A percentile compares a stretch with the other conserved stretches of the same genome.
phyloP scores from a whole-genome alignment of 169 alveolate species.

The Neospora caninum region DNA sequence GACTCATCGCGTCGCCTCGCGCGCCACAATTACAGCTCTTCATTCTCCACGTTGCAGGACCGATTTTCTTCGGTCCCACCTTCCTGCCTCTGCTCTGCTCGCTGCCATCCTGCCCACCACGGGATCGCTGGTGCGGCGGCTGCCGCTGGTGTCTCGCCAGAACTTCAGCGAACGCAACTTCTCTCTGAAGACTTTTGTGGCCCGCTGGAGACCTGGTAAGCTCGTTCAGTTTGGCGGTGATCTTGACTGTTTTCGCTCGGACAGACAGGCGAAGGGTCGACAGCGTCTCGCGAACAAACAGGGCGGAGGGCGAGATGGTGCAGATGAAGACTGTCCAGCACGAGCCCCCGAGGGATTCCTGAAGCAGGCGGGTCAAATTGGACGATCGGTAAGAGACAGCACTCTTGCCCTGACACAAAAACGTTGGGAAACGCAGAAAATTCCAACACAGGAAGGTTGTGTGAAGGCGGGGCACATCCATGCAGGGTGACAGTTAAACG shows the following conservation, averaged over 20 bases:
- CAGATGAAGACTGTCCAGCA: slow-evolving; percentile 77
- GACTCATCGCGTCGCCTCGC: no score
- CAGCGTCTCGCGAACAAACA: slow-evolving; percentile 73
- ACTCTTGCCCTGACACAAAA: slow-evolving; percentile 70
- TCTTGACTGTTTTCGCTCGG: slow-evolving; percentile 74
- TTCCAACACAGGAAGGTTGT: background rate
- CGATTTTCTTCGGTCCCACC: no score
- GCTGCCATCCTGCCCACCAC: no score
- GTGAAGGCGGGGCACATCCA: background rate
- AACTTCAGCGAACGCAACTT: background rate
- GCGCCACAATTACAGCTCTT: no score
- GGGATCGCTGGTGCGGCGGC: no score
- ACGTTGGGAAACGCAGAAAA: background rate
- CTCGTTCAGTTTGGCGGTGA: slow-evolving; percentile 55
- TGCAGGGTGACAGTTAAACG: no score
- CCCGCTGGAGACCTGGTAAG: slow-evolving; percentile 7
- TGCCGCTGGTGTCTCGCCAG: background rate
- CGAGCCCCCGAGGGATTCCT: slow-evolving; percentile 67
- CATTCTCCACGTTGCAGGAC: no score
- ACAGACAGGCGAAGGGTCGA: slow-evolving; percentile 77
- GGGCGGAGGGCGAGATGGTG: slow-evolving; percentile 75
- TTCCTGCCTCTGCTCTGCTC: no score
- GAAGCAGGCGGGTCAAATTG: slow-evolving; percentile 65
- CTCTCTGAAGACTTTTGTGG: slow-evolving; percentile 28
- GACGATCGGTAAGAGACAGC: slow-evolving; percentile 73